Evolutionary conservation across 495 filamentous ascomycete genomes (phyloP).

Genomic region (Penicillium egyptiacum): DNA sequence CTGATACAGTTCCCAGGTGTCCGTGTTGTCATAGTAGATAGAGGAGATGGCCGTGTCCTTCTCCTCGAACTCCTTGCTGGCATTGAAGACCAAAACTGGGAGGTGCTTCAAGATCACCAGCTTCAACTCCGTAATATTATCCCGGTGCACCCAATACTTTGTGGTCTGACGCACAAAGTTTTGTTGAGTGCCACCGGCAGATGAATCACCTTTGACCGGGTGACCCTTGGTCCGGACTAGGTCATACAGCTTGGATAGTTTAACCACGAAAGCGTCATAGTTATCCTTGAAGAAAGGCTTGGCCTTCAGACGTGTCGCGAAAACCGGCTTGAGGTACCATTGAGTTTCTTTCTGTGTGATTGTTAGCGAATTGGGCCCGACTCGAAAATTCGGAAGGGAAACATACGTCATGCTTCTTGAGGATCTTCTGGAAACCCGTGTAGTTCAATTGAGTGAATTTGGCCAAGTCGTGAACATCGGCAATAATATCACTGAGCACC

Average conservation of each 20-base stretch:
- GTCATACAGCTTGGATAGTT: constrained; percentile 94
- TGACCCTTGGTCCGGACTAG: constrained; percentile 88
- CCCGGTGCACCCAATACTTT: constrained; percentile 99
- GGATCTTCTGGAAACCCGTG: constrained; percentile 99
- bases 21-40: constrained; percentile 94
- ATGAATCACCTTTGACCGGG: constrained; percentile 85
- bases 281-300: constrained; percentile 99
- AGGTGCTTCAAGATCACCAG: constrained; percentile 97
- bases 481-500: constrained; percentile 95
- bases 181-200: constrained; percentile 88
- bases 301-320: constrained; percentile 86
- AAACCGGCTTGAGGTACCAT: constrained; percentile 92
- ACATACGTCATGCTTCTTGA: constrained; percentile 98
- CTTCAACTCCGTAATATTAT: constrained; percentile 98
- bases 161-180: constrained; percentile 97
- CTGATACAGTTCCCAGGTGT: constrained; percentile 90
- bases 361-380: constrained; percentile 15
- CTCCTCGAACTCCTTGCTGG: constrained; percentile 91
- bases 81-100: constrained; percentile 94
- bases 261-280: constrained; percentile 94
- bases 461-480: constrained; percentile 96
- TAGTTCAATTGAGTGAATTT: constrained; percentile 99
- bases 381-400: background rate
- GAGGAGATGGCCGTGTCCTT: constrained; percentile 94
- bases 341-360: constrained; percentile 77